Evolutionary conservation across 768 basidiomycete species (phyloP).

Genomic region (Leccinellum rugosiceps): DNA sequence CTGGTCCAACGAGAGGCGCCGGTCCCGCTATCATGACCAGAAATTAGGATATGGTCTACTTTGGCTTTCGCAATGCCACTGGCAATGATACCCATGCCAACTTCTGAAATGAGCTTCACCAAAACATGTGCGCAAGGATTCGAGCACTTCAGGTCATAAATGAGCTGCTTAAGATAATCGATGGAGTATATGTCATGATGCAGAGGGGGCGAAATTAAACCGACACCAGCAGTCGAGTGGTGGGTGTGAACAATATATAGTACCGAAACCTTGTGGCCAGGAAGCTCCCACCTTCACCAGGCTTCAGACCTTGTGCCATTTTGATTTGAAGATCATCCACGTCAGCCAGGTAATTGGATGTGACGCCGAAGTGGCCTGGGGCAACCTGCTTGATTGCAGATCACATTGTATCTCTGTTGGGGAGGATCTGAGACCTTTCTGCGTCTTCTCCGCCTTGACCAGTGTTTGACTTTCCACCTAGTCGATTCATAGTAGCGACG

Average conservation of each 20-base stretch:
- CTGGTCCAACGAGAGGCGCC: conserved; percentile 98
- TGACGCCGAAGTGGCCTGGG: conserved; percentile 96
- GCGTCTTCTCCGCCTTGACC: conserved; percentile 99
- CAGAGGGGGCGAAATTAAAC: conserved; percentile 94
- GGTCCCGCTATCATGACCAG: conserved; percentile 97
- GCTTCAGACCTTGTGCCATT: conserved; percentile 99
- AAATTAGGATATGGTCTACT: conserved; percentile 96
- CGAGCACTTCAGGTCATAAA: conserved; percentile 97
- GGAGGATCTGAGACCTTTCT: conserved; percentile 75
- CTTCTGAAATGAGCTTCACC: conserved; percentile 98
- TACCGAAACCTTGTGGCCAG: conserved; percentile 95
- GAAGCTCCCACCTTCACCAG: conserved; percentile 99
- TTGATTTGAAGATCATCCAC: conserved; percentile 98
- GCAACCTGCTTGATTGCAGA: conserved; percentile 95
- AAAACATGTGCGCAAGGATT: conserved; percentile 95
- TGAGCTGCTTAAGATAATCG: conserved; percentile 97
- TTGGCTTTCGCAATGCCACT: conserved; percentile 98
- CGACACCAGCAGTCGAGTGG: conserved; percentile 97
- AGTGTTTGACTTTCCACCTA: conserved; percentile 98
- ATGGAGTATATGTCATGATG: conserved; percentile 99
- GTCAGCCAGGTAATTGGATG: conserved; percentile 96
- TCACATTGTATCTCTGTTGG: conserved; percentile 89
- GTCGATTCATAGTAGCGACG: conserved; percentile 97
- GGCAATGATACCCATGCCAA: conserved; percentile 97
- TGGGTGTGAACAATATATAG: conserved; percentile 97